Base-by-base conservation (phyloP, 768 basidiomycete genomes). In the Lactarius hengduanensis region DNA sequence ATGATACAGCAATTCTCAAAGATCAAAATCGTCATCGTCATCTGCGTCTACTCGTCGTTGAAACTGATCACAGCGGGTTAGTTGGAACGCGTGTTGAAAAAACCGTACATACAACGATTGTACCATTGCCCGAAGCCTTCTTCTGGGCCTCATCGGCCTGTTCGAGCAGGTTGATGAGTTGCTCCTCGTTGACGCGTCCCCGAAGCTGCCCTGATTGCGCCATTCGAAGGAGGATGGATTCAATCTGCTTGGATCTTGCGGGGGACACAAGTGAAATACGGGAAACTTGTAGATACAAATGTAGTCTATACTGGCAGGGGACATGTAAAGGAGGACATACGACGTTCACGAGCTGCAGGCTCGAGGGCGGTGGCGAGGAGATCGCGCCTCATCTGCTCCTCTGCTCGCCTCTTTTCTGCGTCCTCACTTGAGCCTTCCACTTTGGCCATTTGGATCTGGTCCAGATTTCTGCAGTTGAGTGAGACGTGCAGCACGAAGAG, bases 191-290 rank as follows among this genome's bases (percentile, higher is more conserved):
- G 47, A 96, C 88, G 34, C 86, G 80, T 1, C 88, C 89, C 54
- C 89, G 82, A 45, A 96, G 75, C 74, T 94, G 92, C 8, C 94
- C 92, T 1, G 84, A 81, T 77, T 93, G 91, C 9, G 87, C 92
- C 90, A 94, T 93, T 47, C 91, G 83, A 47, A 90, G 70, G 38
- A 96, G 79, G 64, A 94, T 86, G 3, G 78, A 79, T 76, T 95
- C 91, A 70, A 96, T 91, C 74, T 93, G 86, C 68, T 83, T 82
- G 20, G 92, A 89, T 73, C 92, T 81, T 47, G 91, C 86, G 0
- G 92, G 88, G 70, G 91, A 90, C 71, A 96, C 94, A 34, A 96
- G 85, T 4, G 88, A 84, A 69, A 96, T 96, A 58, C 95, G 87
- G 11, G 91, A 88, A 63, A 96, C 94, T 96, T 73, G 9, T 50